Base-by-base conservation (phyloP, 2,329 filamentous ascomycete species). In the Leptographium flavum region DNA sequence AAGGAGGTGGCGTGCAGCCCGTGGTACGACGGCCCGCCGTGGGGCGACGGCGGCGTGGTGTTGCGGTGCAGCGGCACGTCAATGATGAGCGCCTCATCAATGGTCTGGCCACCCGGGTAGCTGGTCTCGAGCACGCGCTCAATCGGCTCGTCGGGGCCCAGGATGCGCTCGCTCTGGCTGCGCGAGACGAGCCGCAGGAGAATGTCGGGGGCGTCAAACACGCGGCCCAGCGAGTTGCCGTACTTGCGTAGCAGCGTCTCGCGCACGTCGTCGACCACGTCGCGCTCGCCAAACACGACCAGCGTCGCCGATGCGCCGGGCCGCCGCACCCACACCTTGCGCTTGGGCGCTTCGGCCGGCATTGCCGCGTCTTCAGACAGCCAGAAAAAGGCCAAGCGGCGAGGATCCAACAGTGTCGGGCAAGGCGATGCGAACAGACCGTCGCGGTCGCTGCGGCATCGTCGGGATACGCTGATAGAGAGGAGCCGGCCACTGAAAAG, bases 251-350 rank as follows among this genome's bases (percentile, higher is more conserved):
- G 68, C 47, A 96, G 92, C 70, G 87, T 78, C 54, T 95, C 92
- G 55, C 90, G 83, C 50, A 94, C 81, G 63, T 95, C 90, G 61
- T 98, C 92, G 47, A 96, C 88, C 55, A 96, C 67, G 58, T 94
- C 87, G 56, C 93, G 87, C 56, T 94, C 84, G 54, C 78, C 73
- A 55, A 94, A 83, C 49, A 82, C 79, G 45, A 98, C 82, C 56
- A 92, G 71, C 14, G 92, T 98, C 33, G 90, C 79, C 46, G 90
- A 95, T 48, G 81, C 84, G 52, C 81, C 75, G 19, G 84, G 83
- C 56, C 90, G 76, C 68, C 83, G 92, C 59, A 96, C 90, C 92
- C 92, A 98, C 55, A 96, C 80, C 70, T 94, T 95, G 60, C 86
- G 75, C 47, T 73, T 77, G 30, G 28, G 39, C 23, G 42, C n/a